Base-by-base conservation (phyloP, 805 yeast genomes). In the Candida argentea region DNA sequence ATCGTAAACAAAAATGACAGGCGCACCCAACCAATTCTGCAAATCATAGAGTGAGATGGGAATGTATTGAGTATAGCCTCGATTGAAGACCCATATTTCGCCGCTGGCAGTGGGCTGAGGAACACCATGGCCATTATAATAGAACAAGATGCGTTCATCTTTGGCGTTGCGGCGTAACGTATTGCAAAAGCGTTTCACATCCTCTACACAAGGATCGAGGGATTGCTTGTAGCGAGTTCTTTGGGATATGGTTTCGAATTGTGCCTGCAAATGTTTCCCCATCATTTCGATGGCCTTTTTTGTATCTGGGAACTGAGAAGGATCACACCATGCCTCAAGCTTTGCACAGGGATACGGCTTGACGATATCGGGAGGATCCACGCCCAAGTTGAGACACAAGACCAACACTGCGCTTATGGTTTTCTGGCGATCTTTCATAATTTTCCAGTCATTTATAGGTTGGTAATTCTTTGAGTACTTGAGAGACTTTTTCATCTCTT, bases 11-110 rank as follows among this genome's bases (percentile, higher is more conserved):
- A 81, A 87, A 12, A 91, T 81, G 30, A 94, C 89, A 0, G 98
- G 98, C 1, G 96, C 96, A 6, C 98, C 98, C 7, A 91, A 61
- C 98, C 98, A 91, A 4, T 93, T 78, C 45, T 91, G 98, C 26
- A 91, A 61, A 46, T 91, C 98, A 52, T 83, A 86, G n/a, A 91
- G 57, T 6, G 95, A 83, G 2, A 91, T 91, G 1, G 98, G 98
- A 33, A 91, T 91, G 50, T 91, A 91, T 56, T 91, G 98, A 1
- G 98, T 91, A 50, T 87, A 91, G 2, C 95, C 95, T 40, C 96
- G 65, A 52, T 91, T 91, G 60, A 91, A 91, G 7, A 91, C 97
- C 98, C 98, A 91, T 16, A 91, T 84, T 48, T 91, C 98, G 14
- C 98, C 98, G 25, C 87, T 74, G 20, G 85, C 76, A 0, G 98